Evolutionary conservation across 2,329 filamentous ascomycete species (phyloP), one percentile per base, ranked within the genome.

Genomic region (Penicillium sp.): DNA sequence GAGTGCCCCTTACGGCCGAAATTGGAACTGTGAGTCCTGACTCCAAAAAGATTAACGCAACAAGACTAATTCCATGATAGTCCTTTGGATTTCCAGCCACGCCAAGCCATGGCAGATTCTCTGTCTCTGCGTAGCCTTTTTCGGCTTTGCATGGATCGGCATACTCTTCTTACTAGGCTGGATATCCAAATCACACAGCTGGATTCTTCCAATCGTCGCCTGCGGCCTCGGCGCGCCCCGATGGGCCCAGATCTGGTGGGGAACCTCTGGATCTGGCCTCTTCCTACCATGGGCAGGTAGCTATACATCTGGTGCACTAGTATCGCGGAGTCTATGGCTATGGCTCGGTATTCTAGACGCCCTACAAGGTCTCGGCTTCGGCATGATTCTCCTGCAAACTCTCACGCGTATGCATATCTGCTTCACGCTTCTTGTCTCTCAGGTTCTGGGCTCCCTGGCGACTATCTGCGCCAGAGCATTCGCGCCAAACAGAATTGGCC

Each of bases 191-290:
- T 70, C 70, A 11, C 79, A 83, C 57, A 76, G 72, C 34, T 83
- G 80, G 80, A 74, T 82, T 47, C 63, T 84, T 3, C 79, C 79
- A 9, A 74, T 84, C 39, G 81, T 83, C 46, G 79, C 80, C 30
- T 77, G 82, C 42, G 79, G 79, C 10, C 72, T 84, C 9, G 77
- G 62, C 3, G 78, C 79, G 3, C 80, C 80, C 1, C 69, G 79
- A 42, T 84, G 79, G 79, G 74, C 73, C 6, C 80, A 84, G 57
- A 81, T 82, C 56, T 76, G 80, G 55, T 83, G 80, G 80, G 75
- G 72, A 8, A 75, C 73, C 4, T 77, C 72, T 6, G 72, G 73
- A 8, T 73, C 80, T 43, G 80, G 77, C 3, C 64, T 72, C 17
- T 82, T 75, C 53, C 60, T 84, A 2, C 80, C 80, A 2, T 82